Percentiles rank a stretch among this genome's conserved stretches.
Evolutionary conservation across 2,329 filamentous ascomycete genomes (phyloP).

Genomic region (Fonsecaea erecta): DNA sequence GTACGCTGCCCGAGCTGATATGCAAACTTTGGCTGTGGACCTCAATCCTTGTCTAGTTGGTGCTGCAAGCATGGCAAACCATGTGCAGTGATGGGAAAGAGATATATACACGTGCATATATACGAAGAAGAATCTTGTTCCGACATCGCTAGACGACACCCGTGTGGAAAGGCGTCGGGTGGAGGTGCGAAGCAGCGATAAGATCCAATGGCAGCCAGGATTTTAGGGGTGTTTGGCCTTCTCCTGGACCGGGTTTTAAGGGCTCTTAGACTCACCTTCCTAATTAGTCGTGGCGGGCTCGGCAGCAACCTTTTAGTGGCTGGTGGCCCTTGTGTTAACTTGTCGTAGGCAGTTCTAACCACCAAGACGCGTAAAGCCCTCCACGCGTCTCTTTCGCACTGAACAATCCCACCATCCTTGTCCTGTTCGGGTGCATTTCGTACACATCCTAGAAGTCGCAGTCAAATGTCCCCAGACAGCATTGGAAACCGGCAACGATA

Average conservation of each 20-base stretch:
- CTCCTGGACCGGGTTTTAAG: not conserved
- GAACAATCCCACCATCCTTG: not conserved
- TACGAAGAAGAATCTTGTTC: not conserved
- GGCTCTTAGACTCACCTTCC: not conserved
- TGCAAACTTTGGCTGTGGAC: not conserved
- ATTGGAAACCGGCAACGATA: not conserved
- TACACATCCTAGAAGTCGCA: not conserved
- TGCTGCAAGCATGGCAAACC: conserved; percentile 7
- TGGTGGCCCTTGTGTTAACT: not conserved
- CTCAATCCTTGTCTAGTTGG: conserved; percentile 4
- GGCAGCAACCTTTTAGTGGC: no score
- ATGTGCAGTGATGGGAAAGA: not conserved
- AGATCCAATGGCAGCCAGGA: not conserved
- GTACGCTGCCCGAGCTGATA: not conserved
- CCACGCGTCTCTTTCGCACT: not conserved
- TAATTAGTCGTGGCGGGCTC: not conserved
- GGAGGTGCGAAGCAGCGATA: conserved; percentile 8
- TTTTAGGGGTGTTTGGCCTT: not conserved
- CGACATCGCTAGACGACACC: not conserved
- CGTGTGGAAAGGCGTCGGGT: conserved; percentile 5
- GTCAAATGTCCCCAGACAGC: not conserved
- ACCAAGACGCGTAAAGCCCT: not conserved
- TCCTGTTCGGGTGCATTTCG: not conserved
- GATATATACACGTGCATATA: no score
- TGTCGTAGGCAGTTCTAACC: no score